These are phyloP conservation scores for Vaccinium vitisidaea DNA, from an alignment of 148 eudicot genomes.

Conservation along the genomic window DNA sequence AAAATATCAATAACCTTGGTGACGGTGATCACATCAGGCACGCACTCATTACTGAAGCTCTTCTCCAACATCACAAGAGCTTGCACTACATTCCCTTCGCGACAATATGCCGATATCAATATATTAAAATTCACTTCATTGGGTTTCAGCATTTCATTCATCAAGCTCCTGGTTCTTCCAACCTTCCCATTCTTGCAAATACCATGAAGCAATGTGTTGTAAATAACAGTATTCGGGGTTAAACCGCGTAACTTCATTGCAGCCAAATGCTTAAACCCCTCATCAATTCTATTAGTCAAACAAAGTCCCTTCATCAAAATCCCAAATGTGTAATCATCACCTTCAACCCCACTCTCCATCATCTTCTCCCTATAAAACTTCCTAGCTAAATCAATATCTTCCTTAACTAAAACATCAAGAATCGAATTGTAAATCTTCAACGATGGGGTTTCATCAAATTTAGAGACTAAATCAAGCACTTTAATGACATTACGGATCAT, in stretches of 20 bases:
- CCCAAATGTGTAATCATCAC: conserved; percentile 82
- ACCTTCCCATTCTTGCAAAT: conserved; percentile 88
- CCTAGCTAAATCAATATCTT: conserved; percentile 87
- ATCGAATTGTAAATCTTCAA: conserved; percentile 71
- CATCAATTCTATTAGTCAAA: conserved; percentile 82
- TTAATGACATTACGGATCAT: conserved; percentile 56
- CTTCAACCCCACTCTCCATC: conserved; percentile 66
- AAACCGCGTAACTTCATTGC: conserved; percentile 57
- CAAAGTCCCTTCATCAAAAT: conserved; percentile 95
- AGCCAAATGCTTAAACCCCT: conserved; percentile 82
- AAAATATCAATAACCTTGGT: conserved; percentile 65
- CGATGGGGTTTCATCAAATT: conserved; percentile 51
- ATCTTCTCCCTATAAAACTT: conserved; percentile 85
- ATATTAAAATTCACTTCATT: conserved; percentile 73
- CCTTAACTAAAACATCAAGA: conserved; percentile 86
- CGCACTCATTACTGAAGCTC: conserved; percentile 55
- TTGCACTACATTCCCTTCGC: conserved; percentile 62
- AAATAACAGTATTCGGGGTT: conserved; percentile 55
- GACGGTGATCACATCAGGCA: conserved; percentile 67
- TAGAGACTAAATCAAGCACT: conserved; percentile 54
- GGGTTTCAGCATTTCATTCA: conserved; percentile 68
- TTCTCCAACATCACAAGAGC: conserved; percentile 80
- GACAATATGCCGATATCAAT: conserved; percentile 79
- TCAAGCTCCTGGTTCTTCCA: conserved; percentile 94
- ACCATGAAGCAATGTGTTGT: conserved; percentile 80